phyloP scores from a whole-genome alignment of 2,329 filamentous ascomycete species.

The Colletotrichum viniferum region DNA sequence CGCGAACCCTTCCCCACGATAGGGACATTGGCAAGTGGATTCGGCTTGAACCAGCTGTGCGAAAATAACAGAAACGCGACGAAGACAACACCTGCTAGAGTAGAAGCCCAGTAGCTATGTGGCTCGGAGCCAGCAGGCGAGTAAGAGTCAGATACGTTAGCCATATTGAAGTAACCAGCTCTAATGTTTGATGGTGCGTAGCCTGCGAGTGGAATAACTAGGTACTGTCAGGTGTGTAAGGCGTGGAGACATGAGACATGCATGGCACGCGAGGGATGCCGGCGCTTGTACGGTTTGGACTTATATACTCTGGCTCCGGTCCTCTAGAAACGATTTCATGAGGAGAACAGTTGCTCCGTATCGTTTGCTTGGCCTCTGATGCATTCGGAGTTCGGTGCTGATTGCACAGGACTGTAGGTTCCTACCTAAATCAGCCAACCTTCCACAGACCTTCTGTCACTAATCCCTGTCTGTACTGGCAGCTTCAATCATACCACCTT shows the following conservation, averaged over 20 bases:
- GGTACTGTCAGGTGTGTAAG: background rate
- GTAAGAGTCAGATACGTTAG: background rate
- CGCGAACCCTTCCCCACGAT: background rate
- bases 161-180: background rate
- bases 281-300: background rate
- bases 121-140: background rate
- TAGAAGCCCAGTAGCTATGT: background rate
- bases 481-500: background rate
- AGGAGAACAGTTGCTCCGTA: accelerated
- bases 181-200: background rate
- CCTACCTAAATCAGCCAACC: background rate
- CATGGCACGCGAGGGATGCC: accelerated
- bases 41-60: background rate
- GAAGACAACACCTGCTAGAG: background rate
- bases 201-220: background rate
- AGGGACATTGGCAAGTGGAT: background rate
- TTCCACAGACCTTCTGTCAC: background rate
- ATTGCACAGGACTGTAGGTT: background rate
- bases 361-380: accelerated
- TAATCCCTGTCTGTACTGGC: background rate
- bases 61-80: background rate
- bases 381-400: background rate
- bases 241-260: accelerated
- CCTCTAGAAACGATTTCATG: accelerated
- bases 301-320: background rate